These are phyloP conservation scores for Lizonia empirigonia DNA, from an alignment of 2,329 filamentous ascomycete genomes.

Conservation along the genomic window DNA sequence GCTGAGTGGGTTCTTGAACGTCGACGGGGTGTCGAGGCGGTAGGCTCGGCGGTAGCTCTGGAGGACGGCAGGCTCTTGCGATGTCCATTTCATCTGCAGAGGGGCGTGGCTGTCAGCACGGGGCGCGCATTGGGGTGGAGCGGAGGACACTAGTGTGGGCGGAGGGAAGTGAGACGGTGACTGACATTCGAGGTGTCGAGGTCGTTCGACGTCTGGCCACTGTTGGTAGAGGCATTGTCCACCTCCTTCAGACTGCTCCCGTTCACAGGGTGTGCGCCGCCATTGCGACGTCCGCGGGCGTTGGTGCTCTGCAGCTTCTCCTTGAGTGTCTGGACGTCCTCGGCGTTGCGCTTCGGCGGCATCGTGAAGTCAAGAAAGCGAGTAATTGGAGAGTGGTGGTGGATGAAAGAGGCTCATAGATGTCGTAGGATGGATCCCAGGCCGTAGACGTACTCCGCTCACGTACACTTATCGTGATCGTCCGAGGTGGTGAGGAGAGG, in stretches of 20 bases:
- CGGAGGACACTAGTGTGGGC: neutral
- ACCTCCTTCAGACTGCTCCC: slow-evolving; percentile 48
- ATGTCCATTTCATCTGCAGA: slow-evolving; percentile 66
- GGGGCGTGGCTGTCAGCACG: slow-evolving; percentile 20
- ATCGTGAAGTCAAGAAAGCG: slow-evolving; percentile 29
- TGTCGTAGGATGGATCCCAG: slow-evolving; percentile 1
- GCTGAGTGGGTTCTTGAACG: slow-evolving; percentile 63
- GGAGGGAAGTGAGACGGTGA: slow-evolving; percentile 19
- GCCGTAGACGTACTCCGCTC: slow-evolving; percentile 10
- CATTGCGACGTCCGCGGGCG: slow-evolving; percentile 48
- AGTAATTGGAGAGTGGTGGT: neutral
- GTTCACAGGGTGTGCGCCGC: slow-evolving; percentile 32
- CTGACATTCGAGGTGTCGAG: slow-evolving; percentile 43
- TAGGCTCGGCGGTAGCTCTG: slow-evolving; percentile 78
- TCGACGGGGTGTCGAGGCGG: slow-evolving; percentile 70
- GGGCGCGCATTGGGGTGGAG: slow-evolving; percentile 7
- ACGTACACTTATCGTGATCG: slow-evolving; percentile 15
- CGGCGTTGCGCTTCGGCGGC: slow-evolving; percentile 48
- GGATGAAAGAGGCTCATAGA: slow-evolving; percentile 1
- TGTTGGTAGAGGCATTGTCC: slow-evolving; percentile 46
- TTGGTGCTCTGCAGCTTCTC: slow-evolving; percentile 51
- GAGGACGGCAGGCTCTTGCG: slow-evolving; percentile 69
- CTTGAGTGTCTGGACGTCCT: slow-evolving; percentile 50
- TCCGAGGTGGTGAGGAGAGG: slow-evolving; percentile 9
- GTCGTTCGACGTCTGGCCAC: slow-evolving; percentile 40